Evolutionary conservation across 805 yeast species (phyloP).

Genomic region (Yarrowia porcina): DNA sequence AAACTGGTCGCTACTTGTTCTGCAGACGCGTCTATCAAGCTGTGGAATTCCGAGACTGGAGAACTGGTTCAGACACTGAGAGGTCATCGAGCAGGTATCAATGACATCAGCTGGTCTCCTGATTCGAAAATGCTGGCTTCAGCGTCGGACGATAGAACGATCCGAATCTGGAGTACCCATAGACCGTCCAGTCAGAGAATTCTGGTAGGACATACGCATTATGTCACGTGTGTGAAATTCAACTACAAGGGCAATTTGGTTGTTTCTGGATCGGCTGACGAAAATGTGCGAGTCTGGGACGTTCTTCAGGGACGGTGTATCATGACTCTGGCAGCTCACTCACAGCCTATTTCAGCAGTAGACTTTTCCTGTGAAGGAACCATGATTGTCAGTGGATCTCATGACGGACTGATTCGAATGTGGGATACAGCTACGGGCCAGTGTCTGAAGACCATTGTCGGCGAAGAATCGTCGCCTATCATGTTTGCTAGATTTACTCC

Average conservation of each 20-base stretch:
- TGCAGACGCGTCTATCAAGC: constrained; percentile 55
- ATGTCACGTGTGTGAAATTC: constrained; percentile 69
- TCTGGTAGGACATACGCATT: constrained; percentile 78
- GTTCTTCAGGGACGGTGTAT: constrained; percentile 62
- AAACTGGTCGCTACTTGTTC: constrained; percentile 48
- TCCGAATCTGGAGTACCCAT: constrained; percentile 61
- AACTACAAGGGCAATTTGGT: constrained; percentile 73
- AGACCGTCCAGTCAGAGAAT: constrained; percentile 45
- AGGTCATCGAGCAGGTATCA: constrained; percentile 71
- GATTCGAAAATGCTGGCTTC: constrained; percentile 71
- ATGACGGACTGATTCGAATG: constrained; percentile 84
- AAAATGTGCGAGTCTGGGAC: constrained; percentile 90
- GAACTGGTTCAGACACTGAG: constrained; percentile 37
- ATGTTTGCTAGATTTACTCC: constrained; percentile 70
- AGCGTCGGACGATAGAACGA: constrained; percentile 80
- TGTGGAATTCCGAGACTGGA: constrained; percentile 49
- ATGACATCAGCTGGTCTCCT: constrained; percentile 76
- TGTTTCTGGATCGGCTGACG: constrained; percentile 84
- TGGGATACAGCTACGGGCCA: constrained; percentile 89
- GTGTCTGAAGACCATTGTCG: constrained; percentile 83
- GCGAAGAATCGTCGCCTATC: constrained; percentile 58
- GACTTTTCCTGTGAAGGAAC: constrained; percentile 77
- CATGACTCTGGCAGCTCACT: constrained; percentile 84
- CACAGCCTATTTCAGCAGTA: constrained; percentile 79
- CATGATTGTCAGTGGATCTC: constrained; percentile 78